A percentile compares a stretch with the other conserved stretches of the same genome.
Conservation (phyloP, 2,329 filamentous ascomycete genomes). For the Monilinia vaccinii-corymbosi region DNA sequence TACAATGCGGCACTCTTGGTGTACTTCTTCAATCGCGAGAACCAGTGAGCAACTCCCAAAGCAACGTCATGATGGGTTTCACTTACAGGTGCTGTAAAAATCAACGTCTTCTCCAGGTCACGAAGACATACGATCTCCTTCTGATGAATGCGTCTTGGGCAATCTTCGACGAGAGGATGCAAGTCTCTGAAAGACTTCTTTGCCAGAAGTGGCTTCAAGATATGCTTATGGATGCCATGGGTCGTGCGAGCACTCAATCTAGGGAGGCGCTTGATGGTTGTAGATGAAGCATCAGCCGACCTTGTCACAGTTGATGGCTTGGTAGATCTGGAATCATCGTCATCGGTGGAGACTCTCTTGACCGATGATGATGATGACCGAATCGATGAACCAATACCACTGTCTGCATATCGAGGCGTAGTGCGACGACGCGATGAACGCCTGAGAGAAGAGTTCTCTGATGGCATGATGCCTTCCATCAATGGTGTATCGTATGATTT, state of each 20-base stretch:
- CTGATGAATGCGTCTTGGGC: conserved; percentile 68
- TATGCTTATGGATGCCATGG: conserved; percentile 71
- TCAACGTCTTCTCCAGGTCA: conserved; percentile 87
- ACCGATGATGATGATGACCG: conserved; percentile 47
- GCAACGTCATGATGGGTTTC: conserved; percentile 44
- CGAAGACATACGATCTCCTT: conserved; percentile 85
- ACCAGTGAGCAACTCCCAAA: conserved; percentile 60
- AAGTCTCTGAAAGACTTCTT: conserved; percentile 70
- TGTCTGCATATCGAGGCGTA: conserved; percentile 64
- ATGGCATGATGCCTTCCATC: conserved; percentile 35
- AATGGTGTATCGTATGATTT: conserved; percentile 23
- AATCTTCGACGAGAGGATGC: conserved; percentile 67
- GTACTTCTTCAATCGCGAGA: conserved; percentile 63
- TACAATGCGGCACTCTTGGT: conserved; percentile 63
- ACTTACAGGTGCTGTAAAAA: conserved; percentile 93
- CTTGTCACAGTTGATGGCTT: conserved; percentile 51
- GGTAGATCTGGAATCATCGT: conserved; percentile 33
- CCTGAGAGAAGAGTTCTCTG: conserved; percentile 36
- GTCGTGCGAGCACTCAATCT: conserved; percentile 60
- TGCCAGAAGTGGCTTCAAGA: conserved; percentile 67
- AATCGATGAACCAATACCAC: conserved; percentile 78
- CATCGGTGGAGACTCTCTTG: conserved; percentile 37
- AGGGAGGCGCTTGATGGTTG: conserved; percentile 41
- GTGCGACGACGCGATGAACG: conserved; percentile 47
- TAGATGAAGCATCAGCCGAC: conserved; percentile 42